Conservation (phyloP, 345 rosid genomes). For the Populus pruinosa region DNA sequence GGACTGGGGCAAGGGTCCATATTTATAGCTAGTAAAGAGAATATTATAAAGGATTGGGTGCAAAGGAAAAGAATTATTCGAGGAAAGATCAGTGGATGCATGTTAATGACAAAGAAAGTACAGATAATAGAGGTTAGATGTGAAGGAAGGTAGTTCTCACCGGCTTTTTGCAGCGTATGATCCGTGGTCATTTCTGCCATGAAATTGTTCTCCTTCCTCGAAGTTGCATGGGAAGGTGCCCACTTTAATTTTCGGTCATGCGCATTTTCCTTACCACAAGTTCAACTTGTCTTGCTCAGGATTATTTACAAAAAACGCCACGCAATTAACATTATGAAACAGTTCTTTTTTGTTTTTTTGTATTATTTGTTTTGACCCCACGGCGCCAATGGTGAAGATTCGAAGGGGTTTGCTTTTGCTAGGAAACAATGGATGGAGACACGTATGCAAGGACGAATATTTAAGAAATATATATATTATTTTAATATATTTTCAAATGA, state of each 20-base stretch:
- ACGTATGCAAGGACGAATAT: not conserved
- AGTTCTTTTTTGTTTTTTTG: no score
- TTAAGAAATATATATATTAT: no score
- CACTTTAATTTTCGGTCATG: not conserved
- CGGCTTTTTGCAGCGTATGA: conserved; percentile 7
- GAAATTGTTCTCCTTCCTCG: conserved; percentile 34
- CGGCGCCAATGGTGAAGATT: not conserved
- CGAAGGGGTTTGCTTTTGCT: not conserved
- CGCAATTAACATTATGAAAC: not conserved
- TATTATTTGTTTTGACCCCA: not conserved
- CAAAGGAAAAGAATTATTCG: conserved; percentile 9
- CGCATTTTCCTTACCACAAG: conserved; percentile 2
- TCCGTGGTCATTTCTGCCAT: conserved; percentile 5
- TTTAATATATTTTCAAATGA: no score
- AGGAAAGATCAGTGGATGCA: conserved; percentile 9
- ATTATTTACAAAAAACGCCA: not conserved
- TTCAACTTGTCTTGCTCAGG: not conserved
- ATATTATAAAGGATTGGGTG: not conserved
- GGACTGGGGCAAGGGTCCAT: not conserved
- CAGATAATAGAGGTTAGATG: conserved; percentile 8
- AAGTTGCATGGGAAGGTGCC: conserved; percentile 44
- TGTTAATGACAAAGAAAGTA: conserved; percentile 29
- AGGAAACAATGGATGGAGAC: not conserved
- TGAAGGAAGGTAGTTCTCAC: not conserved
- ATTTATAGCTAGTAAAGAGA: conserved; percentile 10